These are phyloP conservation scores for Quercus phellos DNA, from an alignment of 331 rosid genomes.

Conservation along the genomic window DNA sequence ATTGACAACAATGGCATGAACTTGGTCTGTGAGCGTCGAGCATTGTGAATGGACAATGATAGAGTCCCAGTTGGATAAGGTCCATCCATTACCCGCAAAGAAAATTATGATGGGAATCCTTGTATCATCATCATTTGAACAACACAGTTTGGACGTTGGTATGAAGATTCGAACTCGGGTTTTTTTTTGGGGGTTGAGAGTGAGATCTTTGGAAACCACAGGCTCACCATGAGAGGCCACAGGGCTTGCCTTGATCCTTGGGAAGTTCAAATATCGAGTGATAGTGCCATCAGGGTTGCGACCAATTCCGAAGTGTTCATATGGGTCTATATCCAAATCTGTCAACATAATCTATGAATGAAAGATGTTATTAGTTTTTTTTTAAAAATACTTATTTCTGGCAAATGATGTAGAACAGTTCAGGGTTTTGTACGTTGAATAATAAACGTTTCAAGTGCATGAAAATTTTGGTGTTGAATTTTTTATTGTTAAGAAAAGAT, in stretches of 20 bases:
- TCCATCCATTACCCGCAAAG: conserved; percentile 46
- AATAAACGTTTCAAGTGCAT: too few species aligned
- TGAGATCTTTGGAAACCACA: conserved; percentile 38
- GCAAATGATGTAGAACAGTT: too few species aligned
- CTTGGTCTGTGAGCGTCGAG: conserved; percentile 3
- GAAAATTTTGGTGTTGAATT: too few species aligned
- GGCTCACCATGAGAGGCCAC: conserved; percentile 10
- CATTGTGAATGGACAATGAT: conserved; percentile 9
- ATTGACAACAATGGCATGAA: conserved; percentile 46
- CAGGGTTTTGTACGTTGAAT: too few species aligned
- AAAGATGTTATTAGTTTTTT: too few species aligned
- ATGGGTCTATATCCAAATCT: conserved; percentile 32
- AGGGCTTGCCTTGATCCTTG: conserved; percentile 1
- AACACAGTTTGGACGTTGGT: conserved; percentile 38
- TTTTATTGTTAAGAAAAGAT: too few species aligned
- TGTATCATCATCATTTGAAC: conserved; percentile 44
- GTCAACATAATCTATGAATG: conserved; percentile 17
- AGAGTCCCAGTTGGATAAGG: conserved; percentile 6
- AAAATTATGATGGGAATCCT: conserved; percentile 48
- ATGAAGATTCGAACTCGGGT: conserved; percentile 43
- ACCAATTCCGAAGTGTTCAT: conserved; percentile 17
- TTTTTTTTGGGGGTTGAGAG: conserved; percentile 17
- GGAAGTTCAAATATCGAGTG: conserved; percentile 13
- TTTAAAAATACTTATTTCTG: too few species aligned
- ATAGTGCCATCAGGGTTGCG: conserved; percentile 39